Evolutionary conservation across 129 eudicot species (phyloP).

Genomic region (Pulicaria dysenterica): DNA sequence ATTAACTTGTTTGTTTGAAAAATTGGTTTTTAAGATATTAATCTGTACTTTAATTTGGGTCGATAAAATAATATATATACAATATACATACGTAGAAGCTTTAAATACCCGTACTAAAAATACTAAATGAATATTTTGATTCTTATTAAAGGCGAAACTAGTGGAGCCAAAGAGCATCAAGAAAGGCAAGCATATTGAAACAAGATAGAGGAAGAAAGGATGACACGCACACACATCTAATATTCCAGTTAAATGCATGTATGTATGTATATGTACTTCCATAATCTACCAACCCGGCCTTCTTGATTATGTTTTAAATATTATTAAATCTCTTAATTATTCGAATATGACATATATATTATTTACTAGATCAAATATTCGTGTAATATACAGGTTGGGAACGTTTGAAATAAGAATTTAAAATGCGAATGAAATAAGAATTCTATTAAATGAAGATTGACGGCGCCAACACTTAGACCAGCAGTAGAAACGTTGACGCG

Average conservation of each 20-base stretch:
- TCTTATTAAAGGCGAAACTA: constrained; percentile 38
- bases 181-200: constrained; percentile 35
- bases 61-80: neutral
- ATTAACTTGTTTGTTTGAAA: too few species aligned
- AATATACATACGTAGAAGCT: neutral
- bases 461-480: too few species aligned
- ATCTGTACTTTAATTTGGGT: neutral
- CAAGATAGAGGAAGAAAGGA: constrained; percentile 34
- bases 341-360: too few species aligned
- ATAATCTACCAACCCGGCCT: constrained; percentile 25
- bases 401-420: too few species aligned
- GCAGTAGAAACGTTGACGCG: too few species aligned
- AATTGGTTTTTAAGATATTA: too few species aligned
- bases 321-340: too few species aligned
- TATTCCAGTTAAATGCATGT: constrained; percentile 31
- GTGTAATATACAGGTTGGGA: too few species aligned
- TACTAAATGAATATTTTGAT: constrained; percentile 23
- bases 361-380: too few species aligned
- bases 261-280: constrained; percentile 11
- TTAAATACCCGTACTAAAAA: neutral
- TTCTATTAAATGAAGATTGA: too few species aligned
- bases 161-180: constrained; percentile 55
- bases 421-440: too few species aligned
- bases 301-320: constrained; percentile 4
- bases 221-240: constrained; percentile 9